Evolutionary conservation across 768 basidiomycete species (phyloP).

Genomic region (Sporobolomyces phaffii): DNA sequence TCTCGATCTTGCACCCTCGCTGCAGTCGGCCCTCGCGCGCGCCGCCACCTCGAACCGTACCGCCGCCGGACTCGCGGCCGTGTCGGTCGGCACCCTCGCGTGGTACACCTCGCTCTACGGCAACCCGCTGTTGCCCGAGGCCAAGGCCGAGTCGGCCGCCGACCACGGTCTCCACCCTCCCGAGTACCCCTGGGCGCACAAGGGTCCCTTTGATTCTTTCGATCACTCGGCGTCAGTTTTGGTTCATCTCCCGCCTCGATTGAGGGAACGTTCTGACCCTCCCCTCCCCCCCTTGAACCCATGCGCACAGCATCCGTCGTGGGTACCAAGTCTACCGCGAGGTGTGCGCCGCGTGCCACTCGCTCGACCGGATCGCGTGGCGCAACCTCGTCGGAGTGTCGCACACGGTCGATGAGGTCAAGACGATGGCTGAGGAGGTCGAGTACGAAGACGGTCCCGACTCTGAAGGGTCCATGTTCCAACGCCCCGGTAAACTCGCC

Average conservation of each 20-base stretch:
- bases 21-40: conserved; percentile 15
- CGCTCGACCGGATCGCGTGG: conserved; percentile 98
- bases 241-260: conserved; percentile 12
- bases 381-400: conserved; percentile 98
- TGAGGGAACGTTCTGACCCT: too few relatives aligned
- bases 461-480: conserved; percentile 94
- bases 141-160: conserved; percentile 81
- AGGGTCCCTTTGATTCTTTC: conserved; percentile 79
- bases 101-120: conserved; percentile 97
- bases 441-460: conserved; percentile 96
- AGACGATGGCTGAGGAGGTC: conserved; percentile 87
- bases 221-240: conserved; percentile 83
- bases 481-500: conserved; percentile 93
- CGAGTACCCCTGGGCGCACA: conserved; percentile 83
- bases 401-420: conserved; percentile 83
- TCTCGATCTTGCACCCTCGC: not conserved
- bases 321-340: conserved; percentile 97
- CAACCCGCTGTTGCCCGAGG: conserved; percentile 83
- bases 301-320: conserved; percentile 89
- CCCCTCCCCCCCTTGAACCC: too few relatives aligned
- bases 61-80: conserved; percentile 32
- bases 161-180: conserved; percentile 92
- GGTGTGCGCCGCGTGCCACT: conserved; percentile 98
- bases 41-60: conserved; percentile 15
- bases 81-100: conserved; percentile 81